Percentiles rank a stretch among this genome's conserved stretches.
These are phyloP conservation scores for Citrus unshiu DNA, from an alignment of 345 rosid genomes.

Conservation along the genomic window DNA sequence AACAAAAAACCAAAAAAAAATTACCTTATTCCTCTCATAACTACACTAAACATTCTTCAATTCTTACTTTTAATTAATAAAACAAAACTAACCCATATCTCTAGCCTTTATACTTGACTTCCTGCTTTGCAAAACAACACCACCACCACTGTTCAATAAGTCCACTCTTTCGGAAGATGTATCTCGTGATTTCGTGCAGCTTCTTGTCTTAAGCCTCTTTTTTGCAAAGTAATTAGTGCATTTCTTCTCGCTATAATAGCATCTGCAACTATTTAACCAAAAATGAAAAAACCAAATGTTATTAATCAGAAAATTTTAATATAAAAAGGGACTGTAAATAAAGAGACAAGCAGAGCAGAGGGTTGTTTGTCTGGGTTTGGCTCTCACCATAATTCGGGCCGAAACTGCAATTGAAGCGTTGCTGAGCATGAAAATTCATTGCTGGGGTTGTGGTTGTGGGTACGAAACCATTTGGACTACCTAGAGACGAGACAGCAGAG, in stretches of 20 bases:
- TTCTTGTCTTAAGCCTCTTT: constrained; percentile 19
- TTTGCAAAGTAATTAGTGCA: constrained; percentile 23
- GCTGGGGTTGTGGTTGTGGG: constrained; percentile 16
- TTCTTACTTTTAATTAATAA: background rate
- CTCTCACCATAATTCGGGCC: constrained; percentile 33
- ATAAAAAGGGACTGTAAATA: rapidly evolving
- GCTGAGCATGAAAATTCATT: constrained; percentile 17
- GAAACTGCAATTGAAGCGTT: constrained; percentile 19
- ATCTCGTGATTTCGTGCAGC: constrained; percentile 30
- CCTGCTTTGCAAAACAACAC: background rate
- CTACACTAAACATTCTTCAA: constrained; percentile 21
- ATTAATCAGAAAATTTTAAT: too few species aligned
- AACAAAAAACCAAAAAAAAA: background rate
- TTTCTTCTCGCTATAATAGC: constrained; percentile 40
- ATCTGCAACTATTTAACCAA: constrained; percentile 21
- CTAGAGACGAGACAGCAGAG: background rate
- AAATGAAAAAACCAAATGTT: background rate
- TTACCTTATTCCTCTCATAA: constrained; percentile 6
- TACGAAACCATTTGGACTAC: constrained; percentile 36
- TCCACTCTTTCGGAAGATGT: constrained; percentile 67
- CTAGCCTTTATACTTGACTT: background rate
- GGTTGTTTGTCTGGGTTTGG: too few species aligned
- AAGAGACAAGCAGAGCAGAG: background rate
- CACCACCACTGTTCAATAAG: constrained; percentile 32
- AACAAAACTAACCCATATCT: constrained; percentile 20